Evolutionary conservation across 176 grass and related monocot species (phyloP), one percentile per base, ranked within the genome.

Genomic region (Otatea glauca): DNA sequence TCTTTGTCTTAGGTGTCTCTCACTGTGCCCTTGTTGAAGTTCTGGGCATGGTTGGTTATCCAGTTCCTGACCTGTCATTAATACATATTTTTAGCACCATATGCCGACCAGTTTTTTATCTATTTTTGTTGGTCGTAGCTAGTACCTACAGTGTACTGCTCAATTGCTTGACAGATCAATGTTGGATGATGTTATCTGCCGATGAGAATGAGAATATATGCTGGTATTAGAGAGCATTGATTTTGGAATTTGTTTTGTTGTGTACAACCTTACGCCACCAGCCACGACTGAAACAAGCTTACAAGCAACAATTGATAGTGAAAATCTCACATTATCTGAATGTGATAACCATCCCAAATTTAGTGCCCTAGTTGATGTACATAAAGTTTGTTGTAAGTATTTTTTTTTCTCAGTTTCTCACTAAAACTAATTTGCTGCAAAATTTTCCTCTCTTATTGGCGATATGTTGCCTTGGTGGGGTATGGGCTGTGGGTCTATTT

Each of bases 1-100:
- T 53, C 34, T 76, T 43, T 82, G 54, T 61, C 34, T 16, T 4
- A 29, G 24, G 35, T 50, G 29, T 54, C 49, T 75, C 27, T 5
- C 50, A 12, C 11, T 5, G 15, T n/a, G 18, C 49, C 50, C 12
- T 56, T 85, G 60, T 25, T 66, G 25, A 25, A 77, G 60, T 41
- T 50, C 21, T 70, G 68, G 49, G 44, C 77, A 64, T 24, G 34
- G 50, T 63, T 65, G 16, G 6, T 45, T 82, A 65, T 90, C 58
- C 41, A 21, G 13, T 77, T 70, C 25, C 68, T 74, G 39, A 34
- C 45, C 29, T 48, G 37, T 43, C 63, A 20, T 45, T 41, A 41
- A 48, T 63, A 7, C 4, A 45, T 16, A 4, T 73, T 73, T 72
- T 37, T 87, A 49, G 54, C 6, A 6, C 77, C 77, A 55, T 45